Evolutionary conservation across 2,329 filamentous ascomycete genomes (phyloP), one percentile per base, ranked within the genome.

Genomic region (Colletotrichum chlorophyti): DNA sequence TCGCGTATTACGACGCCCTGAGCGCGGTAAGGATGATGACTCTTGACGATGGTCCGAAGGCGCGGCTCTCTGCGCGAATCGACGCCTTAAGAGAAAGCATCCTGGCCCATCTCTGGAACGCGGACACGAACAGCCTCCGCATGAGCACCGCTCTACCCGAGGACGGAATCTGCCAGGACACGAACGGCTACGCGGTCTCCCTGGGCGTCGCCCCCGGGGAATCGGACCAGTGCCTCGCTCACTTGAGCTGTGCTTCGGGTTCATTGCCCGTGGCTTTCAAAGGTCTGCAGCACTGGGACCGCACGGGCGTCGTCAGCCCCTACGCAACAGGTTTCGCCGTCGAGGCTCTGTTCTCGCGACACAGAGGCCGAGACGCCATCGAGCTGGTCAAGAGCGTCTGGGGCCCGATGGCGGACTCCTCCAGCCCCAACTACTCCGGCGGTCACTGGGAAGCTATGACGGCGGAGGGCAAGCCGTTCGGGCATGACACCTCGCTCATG

Each of bases 391-490:
- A 42, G 6, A 32, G 12, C 7, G 45, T 60, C 6, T 55, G 57
- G 57, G 51, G 38, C 10, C 38, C 43, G 6, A 55, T 55, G 51
- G 38, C 57, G 5, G 51, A 55, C 31, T 8, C 15, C 1, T 45
- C 43, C 1, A 43, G 21, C 3, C 43, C 57, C 3, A 34, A 60
- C 38, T 60, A 60, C 5, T 55, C 57, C 8, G 51, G 45, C 4
- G 57, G 38, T 9, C 51, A 60, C 15, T 60, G 51, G 50, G 51
- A 59, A 21, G 50, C 50, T 11, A 59, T 59, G 55, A 59, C 51
- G 5, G 19, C 40, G 2, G 43, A 55, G 3, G 50, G 50, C 7
- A 7, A 29, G 19, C 55, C 55, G 5, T 54, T 50, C 5, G 34
- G 41, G 2, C 55, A 55, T 19, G 55, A 59, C 4, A 53, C 52